These are phyloP conservation scores for Pythium monospermum DNA, from an alignment of 352 stramenopile species.

Conservation along the genomic window DNA sequence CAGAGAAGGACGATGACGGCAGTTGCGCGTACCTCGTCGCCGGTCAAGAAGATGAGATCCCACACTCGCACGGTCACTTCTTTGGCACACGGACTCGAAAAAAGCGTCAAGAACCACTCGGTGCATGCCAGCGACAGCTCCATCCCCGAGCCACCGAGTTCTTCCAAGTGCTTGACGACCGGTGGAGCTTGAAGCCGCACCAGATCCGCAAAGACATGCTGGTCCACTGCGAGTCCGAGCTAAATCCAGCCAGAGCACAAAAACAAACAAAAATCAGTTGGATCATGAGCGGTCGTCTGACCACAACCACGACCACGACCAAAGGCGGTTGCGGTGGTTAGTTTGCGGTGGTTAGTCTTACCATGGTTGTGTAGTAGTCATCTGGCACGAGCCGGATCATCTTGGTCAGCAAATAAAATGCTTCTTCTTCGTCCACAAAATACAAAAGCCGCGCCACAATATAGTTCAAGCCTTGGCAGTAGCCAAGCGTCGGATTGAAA, in stretches of 20 bases:
- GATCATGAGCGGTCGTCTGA: too few species aligned
- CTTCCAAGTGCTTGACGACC: conserved; percentile 52
- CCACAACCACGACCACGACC: too few species aligned
- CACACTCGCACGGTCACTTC: conserved; percentile 77
- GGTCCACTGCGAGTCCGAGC: conserved; percentile 80
- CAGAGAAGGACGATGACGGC: too few species aligned
- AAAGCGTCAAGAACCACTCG: conserved; percentile 87
- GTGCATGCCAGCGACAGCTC: conserved; percentile 84
- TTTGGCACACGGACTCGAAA: conserved; percentile 71
- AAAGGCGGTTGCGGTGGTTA: background rate
- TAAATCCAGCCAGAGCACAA: too few species aligned
- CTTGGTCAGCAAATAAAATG: conserved; percentile 80
- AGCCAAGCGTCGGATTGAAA: conserved; percentile 76
- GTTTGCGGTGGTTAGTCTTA: conserved; percentile 25
- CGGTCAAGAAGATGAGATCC: conserved; percentile 80
- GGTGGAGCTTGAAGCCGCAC: conserved; percentile 72
- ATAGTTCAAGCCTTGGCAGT: conserved; percentile 88
- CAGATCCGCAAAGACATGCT: conserved; percentile 85
- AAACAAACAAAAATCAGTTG: conserved; percentile 1
- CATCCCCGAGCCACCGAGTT: conserved; percentile 76
- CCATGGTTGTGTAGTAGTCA: conserved; percentile 88
- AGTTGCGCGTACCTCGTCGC: conserved; percentile 72
- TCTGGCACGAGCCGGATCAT: conserved; percentile 76
- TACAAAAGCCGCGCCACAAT: conserved; percentile 73
- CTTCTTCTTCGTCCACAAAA: conserved; percentile 64